Evolutionary conservation across 2,329 filamentous ascomycete species (phyloP), one percentile per base, ranked within the genome.

Genomic region (Podosphaera aphanis): DNA sequence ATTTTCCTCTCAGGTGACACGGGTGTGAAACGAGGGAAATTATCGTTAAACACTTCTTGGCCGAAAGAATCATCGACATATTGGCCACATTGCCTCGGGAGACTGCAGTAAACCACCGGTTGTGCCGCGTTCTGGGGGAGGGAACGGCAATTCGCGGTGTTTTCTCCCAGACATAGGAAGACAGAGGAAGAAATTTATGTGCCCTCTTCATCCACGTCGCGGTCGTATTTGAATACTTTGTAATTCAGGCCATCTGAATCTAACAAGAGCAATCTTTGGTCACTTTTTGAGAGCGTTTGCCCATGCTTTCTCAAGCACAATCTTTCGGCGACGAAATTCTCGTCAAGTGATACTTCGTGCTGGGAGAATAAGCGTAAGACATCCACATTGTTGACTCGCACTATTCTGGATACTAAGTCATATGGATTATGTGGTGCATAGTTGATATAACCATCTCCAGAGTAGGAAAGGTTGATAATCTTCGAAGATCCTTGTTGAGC

Each of bases 221-320:
- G 6, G 27, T 48, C 23, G 16, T 42, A 20, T 29, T 13, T 54
- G 18, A 57, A 51, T 21, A 59, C 51, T 42, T 55, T 55, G 38
- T 59, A 59, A 19, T 54, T 52, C 36, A 53, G 18, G 20, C 45
- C 49, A 31, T 56, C 53, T 49, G 55, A 51, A 19, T 50, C 48
- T 6, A 59, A 45, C 23, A 59, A 23, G 27, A 57, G 46, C 6
- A 59, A 44, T 41, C 56, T 51, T 42, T 47, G 48, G 18, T 38
- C 44, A 20, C 54, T 48, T 20, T 49, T 48, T 8, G 49, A 48
- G 13, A 35, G 25, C 31, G 27, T 43, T 43, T 27, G n/a, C 6
- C 20, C 21, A 35, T 37, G 45, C 35, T 37, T 46, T 46, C 55
- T 49, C 31, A 57, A 43, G 25, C 55, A 51, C 3, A 59, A 49